phyloP scores from a whole-genome alignment of 768 basidiomycete species.

The Leccinum fibrillosum region DNA sequence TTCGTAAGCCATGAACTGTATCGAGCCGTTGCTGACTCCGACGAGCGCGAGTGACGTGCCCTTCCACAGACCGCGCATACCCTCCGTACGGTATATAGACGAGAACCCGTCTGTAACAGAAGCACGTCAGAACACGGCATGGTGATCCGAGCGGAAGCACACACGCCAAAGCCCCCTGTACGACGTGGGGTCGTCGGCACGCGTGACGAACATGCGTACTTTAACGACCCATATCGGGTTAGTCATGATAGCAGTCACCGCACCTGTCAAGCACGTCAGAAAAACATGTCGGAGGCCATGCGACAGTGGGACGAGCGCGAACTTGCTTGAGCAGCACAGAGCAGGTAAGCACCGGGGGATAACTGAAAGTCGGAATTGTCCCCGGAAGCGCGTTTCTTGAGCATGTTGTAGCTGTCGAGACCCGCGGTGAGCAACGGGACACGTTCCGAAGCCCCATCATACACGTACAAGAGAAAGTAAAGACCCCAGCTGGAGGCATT shows the following conservation, averaged over 20 bases:
- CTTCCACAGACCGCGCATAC: conserved; percentile 74
- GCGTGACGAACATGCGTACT: conserved; percentile 93
- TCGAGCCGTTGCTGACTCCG: conserved; percentile 90
- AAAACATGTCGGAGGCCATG: conserved; percentile 2
- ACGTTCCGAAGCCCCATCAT: not conserved
- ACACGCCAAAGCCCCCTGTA: conserved; percentile 80
- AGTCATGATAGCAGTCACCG: conserved; percentile 88
- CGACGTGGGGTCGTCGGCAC: conserved; percentile 57
- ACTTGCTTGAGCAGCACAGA: conserved; percentile 97
- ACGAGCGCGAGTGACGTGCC: conserved; percentile 87
- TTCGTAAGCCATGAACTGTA: conserved; percentile 96
- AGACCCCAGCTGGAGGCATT: conserved; percentile 97
- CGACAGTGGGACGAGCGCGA: conserved; percentile 40
- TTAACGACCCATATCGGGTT: conserved; percentile 98
- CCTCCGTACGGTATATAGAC: conserved; percentile 70
- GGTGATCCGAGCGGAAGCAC: conserved; percentile 3
- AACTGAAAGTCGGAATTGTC: conserved; percentile 64
- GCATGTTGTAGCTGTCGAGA: conserved; percentile 77
- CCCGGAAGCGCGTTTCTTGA: conserved; percentile 76
- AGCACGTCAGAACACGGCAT: not conserved
- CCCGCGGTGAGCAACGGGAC: conserved; percentile 2
- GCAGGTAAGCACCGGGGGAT: conserved; percentile 74
- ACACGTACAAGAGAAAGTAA: conserved; percentile 88
- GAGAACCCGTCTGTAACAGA: conserved; percentile 60
- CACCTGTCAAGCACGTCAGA: conserved; percentile 52